Percentiles rank a stretch among this genome's conserved stretches.
phyloP scores from a whole-genome alignment of 345 rosid genomes.

The Pelargonium nanum region DNA sequence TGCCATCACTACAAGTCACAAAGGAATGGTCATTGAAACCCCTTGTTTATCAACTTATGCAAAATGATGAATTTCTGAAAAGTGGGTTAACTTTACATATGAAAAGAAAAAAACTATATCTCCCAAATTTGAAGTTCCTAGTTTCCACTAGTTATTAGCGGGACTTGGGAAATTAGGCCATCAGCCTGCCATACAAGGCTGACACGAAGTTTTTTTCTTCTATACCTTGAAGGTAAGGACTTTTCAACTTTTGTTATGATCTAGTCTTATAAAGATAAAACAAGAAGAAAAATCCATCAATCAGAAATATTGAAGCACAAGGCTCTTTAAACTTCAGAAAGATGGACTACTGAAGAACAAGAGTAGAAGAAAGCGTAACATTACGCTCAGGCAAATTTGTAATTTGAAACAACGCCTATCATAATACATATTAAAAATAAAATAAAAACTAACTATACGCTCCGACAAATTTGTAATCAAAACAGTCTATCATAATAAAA shows the following conservation, averaged over 20 bases:
- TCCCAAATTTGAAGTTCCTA: background rate
- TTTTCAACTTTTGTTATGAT: background rate
- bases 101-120: background rate
- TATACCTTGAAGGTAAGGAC: background rate
- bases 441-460: no score
- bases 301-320: background rate
- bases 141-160: no score
- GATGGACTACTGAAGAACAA: background rate
- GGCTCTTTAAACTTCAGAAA: background rate
- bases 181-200: background rate
- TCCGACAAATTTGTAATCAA: no score
- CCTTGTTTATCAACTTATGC: background rate
- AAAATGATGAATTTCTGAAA: background rate
- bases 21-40: constrained; percentile 7
- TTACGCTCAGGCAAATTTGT: background rate
- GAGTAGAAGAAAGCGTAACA: background rate
- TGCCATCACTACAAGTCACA: constrained; percentile 45
- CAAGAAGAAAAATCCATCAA: background rate
- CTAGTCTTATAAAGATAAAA: background rate
- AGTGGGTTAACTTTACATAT: background rate
- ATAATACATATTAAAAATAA: no score
- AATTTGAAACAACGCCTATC: no score
- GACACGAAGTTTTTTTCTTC: background rate
- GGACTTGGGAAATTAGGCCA: background rate
- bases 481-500: no score